Evolutionary conservation across 176 grass and related monocot genomes (phyloP), one percentile per base, ranked within the genome.

Genomic region (Pontederia paniculata): DNA sequence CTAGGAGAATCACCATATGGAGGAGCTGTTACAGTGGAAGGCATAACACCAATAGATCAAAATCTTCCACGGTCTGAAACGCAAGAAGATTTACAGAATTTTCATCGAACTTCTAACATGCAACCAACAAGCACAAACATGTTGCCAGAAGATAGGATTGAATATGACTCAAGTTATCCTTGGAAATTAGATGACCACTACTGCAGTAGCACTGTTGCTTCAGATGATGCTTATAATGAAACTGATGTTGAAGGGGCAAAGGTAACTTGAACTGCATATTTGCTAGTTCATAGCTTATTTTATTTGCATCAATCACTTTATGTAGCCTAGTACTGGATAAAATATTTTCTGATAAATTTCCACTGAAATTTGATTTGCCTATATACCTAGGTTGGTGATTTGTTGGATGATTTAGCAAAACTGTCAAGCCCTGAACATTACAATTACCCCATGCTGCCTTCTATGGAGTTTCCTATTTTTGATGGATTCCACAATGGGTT

Each of bases 1-100:
- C n/a, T 50, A 15, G 64, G 3, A 20, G 48, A 20, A 23, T 50
- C 31, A 17, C n/a, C 13, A 15, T 17, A 67, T 43, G 50, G 25
- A 53, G 50, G 12, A 21, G 28, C 14, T 5, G 17, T 23, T 20
- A 53, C 1, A 0, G 50, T 12, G 17, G 64, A 67, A 67, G 19
- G 14, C 21, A 48, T 52, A 21, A 19, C 31, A 9, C 23, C 23
- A 43, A 17, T 53, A n/a, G 50, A 44, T 13, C 50, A 54, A 10
- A 43, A 67, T 5, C 17, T 41, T 67, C 49, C 50, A 15, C 10
- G 2, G 16, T 37, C 14, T 19, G 49, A 44, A 12, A 14, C 19
- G 49, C 49, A 67, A 67, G 50, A 20, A 53, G 53, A 67, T 8
- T 17, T 43, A 13, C 50, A 54, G 12, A 10, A 11, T 44, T 53